Evolutionary conservation across 192 early-diverging fungal genomes (phyloP).

Genomic region (Coemansia sp.): DNA sequence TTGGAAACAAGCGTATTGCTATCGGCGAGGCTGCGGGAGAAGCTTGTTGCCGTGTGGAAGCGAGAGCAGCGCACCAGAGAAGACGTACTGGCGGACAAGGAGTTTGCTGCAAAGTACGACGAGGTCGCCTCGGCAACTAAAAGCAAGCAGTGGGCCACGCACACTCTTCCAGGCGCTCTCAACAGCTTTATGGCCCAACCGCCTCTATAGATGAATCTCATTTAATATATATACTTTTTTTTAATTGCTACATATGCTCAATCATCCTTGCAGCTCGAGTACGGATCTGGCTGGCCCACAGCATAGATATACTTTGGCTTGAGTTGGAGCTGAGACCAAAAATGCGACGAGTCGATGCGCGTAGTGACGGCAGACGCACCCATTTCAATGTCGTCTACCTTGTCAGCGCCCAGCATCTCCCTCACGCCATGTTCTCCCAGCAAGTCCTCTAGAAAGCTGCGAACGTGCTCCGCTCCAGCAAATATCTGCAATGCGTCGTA

Average conservation of each 20-base stretch:
- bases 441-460: slow-evolving; percentile 26
- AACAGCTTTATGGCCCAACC: slow-evolving; percentile 2
- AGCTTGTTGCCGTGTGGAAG: slow-evolving; percentile 28
- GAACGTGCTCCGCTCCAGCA: slow-evolving; percentile 19
- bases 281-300: slow-evolving; percentile 24
- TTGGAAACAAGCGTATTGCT: slow-evolving; percentile 36
- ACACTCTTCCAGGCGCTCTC: slow-evolving; percentile 16
- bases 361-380: slow-evolving; percentile 22
- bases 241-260: too few relatives aligned
- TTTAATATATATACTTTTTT: slow-evolving; percentile 1
- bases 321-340: slow-evolving; percentile 22
- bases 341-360: slow-evolving; percentile 52
- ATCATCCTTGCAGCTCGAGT: background rate
- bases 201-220: background rate
- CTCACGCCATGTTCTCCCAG: slow-evolving; percentile 13
- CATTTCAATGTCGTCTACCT: slow-evolving; percentile 22
- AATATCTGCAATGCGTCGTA: slow-evolving; percentile 44
- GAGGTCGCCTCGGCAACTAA: slow-evolving; percentile 19
- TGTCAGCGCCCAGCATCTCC: slow-evolving; percentile 15
- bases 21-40: slow-evolving; percentile 24
- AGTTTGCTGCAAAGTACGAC: slow-evolving; percentile 30
- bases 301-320: slow-evolving; percentile 32
- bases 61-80: slow-evolving; percentile 23
- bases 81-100: slow-evolving; percentile 20
- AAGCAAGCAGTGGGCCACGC: slow-evolving; percentile 38